Evolutionary conservation across 805 yeast genomes (phyloP), one percentile per base, ranked within the genome.

Genomic region (Hanseniaspora hatyaiensis): DNA sequence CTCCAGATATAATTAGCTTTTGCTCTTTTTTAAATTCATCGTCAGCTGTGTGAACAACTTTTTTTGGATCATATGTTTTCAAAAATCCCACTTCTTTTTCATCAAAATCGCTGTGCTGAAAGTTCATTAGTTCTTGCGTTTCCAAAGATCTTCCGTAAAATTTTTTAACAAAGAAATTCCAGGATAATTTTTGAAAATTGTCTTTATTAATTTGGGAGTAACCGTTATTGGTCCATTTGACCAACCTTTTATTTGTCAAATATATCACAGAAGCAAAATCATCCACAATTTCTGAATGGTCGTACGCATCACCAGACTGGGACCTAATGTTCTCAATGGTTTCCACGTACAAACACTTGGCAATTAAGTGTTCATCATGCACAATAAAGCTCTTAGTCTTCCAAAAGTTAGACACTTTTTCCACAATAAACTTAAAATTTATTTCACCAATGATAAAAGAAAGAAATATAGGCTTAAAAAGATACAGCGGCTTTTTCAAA

Each of bases 161-260:
- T 12, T 30, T 45, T 13, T 45, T 34, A 9, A 23, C 31, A 15
- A 45, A 45, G 12, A 45, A 45, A 13, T 23, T 18, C 42, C 42
- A 45, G 1, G 49, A 45, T 5, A 45, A 31, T 16, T 6, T 37
- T 13, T 36, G 40, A 23, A 45, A 45, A 23, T 30, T 37, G n/a
- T 45, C 49, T 16, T 26, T 37, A 13, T 24, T 31, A 18, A 37
- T 33, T 6, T 37, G 20, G 3, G 34, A 16, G 13, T 45, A 45
- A 2, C 37, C 42, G 15, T 36, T 34, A 26, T 30, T 45, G 8
- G 41, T 30, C 49, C 49, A 45, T 24, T 37, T 45, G 18, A 45
- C 42, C 12, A 45, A 15, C 32, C 49, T 37, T 19, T 45, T 45
- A 20, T 45, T 37, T 8, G 49, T 45, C 19, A 45, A 19, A 23